These are phyloP conservation scores for Talaromyces atroroseus DNA, from an alignment of 2,329 filamentous ascomycete species.

Conservation along the genomic window DNA sequence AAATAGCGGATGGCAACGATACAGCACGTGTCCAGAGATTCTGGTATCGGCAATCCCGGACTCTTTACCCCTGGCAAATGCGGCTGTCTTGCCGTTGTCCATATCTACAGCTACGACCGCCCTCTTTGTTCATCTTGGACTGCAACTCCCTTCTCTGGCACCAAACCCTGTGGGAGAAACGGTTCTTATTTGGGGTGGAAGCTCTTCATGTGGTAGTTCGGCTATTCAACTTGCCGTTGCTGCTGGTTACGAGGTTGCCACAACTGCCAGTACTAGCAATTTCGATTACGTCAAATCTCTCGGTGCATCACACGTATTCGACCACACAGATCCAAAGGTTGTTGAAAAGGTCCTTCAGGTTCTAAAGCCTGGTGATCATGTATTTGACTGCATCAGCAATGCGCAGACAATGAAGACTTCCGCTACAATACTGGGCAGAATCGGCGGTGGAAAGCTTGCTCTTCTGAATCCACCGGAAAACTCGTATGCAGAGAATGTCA, in stretches of 20 bases:
- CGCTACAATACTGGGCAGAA: neutral
- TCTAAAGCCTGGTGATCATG: constrained; percentile 11
- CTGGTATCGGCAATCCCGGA: constrained; percentile 18
- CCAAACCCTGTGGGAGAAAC: constrained; percentile 16
- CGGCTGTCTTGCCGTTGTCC: constrained; percentile 22
- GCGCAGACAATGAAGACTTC: neutral
- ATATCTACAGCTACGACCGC: constrained; percentile 20
- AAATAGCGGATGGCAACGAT: constrained; percentile 1
- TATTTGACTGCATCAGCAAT: constrained; percentile 14
- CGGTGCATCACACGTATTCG: constrained; percentile 39
- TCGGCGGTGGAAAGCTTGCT: constrained; percentile 1
- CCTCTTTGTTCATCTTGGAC: constrained; percentile 15
- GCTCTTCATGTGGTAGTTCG: constrained; percentile 38
- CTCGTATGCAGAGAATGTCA: constrained; percentile 1
- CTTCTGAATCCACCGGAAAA: constrained; percentile 1
- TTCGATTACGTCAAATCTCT: constrained; percentile 30
- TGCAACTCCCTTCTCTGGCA: neutral
- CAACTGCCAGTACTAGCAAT: constrained; percentile 28
- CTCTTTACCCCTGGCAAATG: constrained; percentile 20
- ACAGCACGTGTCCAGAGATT: constrained; percentile 3
- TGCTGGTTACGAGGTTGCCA: constrained; percentile 34
- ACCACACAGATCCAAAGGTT: constrained; percentile 29
- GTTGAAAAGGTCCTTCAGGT: constrained; percentile 15
- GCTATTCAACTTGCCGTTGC: constrained; percentile 39
- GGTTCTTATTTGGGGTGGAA: constrained; percentile 36